A percentile compares a stretch with the other conserved stretches of the same genome.
Evolutionary conservation across 1,284 basidiomycete genomes (phyloP).

Genomic region (Crucibulum parvulum): DNA sequence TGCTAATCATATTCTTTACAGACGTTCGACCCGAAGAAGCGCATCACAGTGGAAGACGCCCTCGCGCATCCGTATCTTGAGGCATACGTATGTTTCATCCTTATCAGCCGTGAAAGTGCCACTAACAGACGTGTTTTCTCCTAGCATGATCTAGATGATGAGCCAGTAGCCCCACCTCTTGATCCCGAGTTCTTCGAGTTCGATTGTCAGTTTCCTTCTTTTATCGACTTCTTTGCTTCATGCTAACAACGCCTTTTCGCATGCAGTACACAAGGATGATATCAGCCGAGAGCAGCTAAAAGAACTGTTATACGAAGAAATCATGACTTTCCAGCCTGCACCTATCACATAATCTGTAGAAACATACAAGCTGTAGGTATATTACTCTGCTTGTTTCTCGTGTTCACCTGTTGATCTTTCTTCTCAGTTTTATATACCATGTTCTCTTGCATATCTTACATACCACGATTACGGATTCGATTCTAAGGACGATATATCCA

Average conservation of each 20-base stretch:
- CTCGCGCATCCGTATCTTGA: conserved; percentile 91
- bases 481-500: no score
- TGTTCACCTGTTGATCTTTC: no score
- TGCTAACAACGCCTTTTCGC: neutral
- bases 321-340: conserved; percentile 77
- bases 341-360: conserved; percentile 50
- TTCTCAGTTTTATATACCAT: no score
- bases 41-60: conserved; percentile 92
- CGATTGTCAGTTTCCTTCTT: conserved; percentile 61
- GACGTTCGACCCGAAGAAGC: conserved; percentile 94
- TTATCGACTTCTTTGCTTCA: neutral
- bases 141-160: conserved; percentile 91
- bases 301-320: conserved; percentile 68
- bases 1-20: conserved; percentile 27
- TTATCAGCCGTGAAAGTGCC: conserved; percentile 5
- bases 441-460: no score
- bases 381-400: neutral
- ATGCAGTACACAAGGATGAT: conserved; percentile 88
- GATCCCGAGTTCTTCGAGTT: conserved; percentile 95
- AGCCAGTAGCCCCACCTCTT: conserved; percentile 90
- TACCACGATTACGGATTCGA: no score
- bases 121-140: neutral
- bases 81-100: conserved; percentile 72
- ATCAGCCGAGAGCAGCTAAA: conserved; percentile 81
- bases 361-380: conserved; percentile 5